Percentiles rank a stretch among this genome's conserved stretches.
phyloP scores from a whole-genome alignment of 2,329 filamentous ascomycete species.

The Lasiodiplodia theobromae region DNA sequence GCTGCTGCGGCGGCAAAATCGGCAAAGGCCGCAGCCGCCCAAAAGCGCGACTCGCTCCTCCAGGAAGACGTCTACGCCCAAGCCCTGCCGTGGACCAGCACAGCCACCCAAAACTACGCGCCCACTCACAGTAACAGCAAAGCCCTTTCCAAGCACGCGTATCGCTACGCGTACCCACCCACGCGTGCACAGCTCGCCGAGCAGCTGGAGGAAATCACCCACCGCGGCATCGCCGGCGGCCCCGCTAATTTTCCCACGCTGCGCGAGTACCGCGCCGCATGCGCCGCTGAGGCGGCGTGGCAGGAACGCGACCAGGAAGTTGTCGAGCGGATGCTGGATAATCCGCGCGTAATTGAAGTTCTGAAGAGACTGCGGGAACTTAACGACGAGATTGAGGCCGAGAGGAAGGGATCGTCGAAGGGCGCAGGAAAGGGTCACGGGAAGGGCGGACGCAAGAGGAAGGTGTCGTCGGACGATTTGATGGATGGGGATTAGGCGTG shows the following conservation, averaged over 20 bases:
- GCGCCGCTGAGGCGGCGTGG: conserved; percentile 28
- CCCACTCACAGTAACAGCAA: not conserved
- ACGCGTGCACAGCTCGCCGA: conserved; percentile 28
- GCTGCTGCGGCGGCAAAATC: not conserved
- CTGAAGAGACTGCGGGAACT: conserved; percentile 22
- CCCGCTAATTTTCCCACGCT: conserved; percentile 8
- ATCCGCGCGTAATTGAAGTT: conserved; percentile 18
- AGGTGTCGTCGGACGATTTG: conserved; percentile 1
- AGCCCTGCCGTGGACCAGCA: not conserved
- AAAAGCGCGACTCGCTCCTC: conserved; percentile 26
- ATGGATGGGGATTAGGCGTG: conserved; percentile 20
- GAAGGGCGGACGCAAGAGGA: conserved; percentile 24
- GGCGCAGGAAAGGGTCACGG: conserved; percentile 16
- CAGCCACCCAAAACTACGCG: not conserved
- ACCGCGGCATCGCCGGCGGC: conserved; percentile 25
- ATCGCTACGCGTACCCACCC: conserved; percentile 2
- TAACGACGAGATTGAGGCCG: conserved; percentile 24
- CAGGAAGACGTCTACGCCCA: conserved; percentile 16
- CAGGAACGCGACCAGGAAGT: conserved; percentile 29
- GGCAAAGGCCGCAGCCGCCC: conserved; percentile 13
- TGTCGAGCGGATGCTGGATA: conserved; percentile 29
- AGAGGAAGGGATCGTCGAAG: conserved; percentile 14
- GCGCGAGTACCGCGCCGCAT: conserved; percentile 26
- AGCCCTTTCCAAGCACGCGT: conserved; percentile 9
- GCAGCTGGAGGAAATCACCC: conserved; percentile 28